phyloP scores from a whole-genome alignment of 1,139 yeast genomes.

The Nakaseomyces kungkrabaensis region DNA sequence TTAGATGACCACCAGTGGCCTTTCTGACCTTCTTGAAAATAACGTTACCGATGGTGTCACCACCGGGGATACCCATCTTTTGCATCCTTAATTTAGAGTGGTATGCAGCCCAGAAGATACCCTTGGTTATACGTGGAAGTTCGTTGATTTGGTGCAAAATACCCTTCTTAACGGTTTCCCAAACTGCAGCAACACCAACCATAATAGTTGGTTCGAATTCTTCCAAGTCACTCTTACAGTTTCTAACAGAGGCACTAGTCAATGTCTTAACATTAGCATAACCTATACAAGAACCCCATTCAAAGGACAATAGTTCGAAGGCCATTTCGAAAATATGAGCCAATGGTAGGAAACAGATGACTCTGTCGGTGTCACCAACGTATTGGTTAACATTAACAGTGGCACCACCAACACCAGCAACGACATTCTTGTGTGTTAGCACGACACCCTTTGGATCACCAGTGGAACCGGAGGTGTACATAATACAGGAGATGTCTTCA shows the following conservation, averaged over 20 bases:
- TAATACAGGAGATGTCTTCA: constrained; percentile 74
- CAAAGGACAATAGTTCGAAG: constrained; percentile 66
- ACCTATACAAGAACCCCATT: constrained; percentile 89
- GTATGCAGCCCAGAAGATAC: constrained; percentile 83
- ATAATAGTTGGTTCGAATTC: constrained; percentile 85
- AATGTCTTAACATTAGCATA: constrained; percentile 91
- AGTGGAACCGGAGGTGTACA: constrained; percentile 98
- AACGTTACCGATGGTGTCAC: constrained; percentile 50
- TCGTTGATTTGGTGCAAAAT: constrained; percentile 64
- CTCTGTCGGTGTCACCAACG: constrained; percentile 50
- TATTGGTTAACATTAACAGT: constrained; percentile 47
- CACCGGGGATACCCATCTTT: constrained; percentile 64
- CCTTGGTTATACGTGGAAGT: constrained; percentile 60
- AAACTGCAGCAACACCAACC: constrained; percentile 99
- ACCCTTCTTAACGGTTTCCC: constrained; percentile 95
- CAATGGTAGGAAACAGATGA: constrained; percentile 83
- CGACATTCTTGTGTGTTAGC: constrained; percentile 62
- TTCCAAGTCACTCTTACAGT: constrained; percentile 81
- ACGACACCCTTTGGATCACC: constrained; percentile 98
- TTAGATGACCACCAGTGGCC: constrained; percentile 90
- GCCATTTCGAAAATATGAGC: constrained; percentile 94
- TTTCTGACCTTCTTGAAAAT: constrained; percentile 82
- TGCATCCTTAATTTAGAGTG: constrained; percentile 56
- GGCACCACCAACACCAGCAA: constrained; percentile 82
- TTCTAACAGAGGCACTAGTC: constrained; percentile 69